Evolutionary conservation across 306 rosid genomes (phyloP).

Genomic region (Cucurbita ficifolia): DNA sequence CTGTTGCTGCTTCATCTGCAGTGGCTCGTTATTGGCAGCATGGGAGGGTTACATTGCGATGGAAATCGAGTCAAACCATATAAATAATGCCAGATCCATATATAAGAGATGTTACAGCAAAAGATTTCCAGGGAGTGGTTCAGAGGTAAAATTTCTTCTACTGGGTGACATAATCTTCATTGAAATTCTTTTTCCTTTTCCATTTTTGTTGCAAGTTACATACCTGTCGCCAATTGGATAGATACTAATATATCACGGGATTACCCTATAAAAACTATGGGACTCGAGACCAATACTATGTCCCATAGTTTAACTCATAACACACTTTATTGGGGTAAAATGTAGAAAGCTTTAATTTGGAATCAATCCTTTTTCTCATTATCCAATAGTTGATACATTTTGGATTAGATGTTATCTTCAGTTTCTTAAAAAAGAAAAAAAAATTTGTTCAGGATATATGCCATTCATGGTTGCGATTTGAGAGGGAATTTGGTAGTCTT

Average conservation of each 20-base stretch:
- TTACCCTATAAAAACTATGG: neutral
- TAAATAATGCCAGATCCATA: conserved; percentile 64
- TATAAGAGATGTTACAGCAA: conserved; percentile 81
- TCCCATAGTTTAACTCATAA: neutral
- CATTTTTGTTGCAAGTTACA: neutral
- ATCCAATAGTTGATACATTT: conserved; percentile 11
- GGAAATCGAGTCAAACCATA: conserved; percentile 63
- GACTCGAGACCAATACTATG: neutral
- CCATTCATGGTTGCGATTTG: conserved; percentile 76
- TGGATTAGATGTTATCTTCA: conserved; percentile 66
- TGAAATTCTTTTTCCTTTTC: neutral
- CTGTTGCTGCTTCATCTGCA: conserved; percentile 12
- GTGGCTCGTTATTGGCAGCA: conserved; percentile 72
- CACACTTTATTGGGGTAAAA: neutral
- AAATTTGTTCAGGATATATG: conserved; percentile 96
- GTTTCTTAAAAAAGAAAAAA: conserved; percentile 29
- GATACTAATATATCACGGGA: neutral
- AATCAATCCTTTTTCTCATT: neutral
- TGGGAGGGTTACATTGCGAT: conserved; percentile 69
- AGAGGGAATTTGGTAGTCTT: conserved; percentile 72
- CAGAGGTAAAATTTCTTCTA: conserved; percentile 45
- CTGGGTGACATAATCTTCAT: conserved; percentile 4
- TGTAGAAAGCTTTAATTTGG: neutral
- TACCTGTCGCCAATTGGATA: neutral
- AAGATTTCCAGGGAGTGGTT: conserved; percentile 61